Conservation (phyloP, 2,329 filamentous ascomycete species). For the Neonectria punicea region DNA sequence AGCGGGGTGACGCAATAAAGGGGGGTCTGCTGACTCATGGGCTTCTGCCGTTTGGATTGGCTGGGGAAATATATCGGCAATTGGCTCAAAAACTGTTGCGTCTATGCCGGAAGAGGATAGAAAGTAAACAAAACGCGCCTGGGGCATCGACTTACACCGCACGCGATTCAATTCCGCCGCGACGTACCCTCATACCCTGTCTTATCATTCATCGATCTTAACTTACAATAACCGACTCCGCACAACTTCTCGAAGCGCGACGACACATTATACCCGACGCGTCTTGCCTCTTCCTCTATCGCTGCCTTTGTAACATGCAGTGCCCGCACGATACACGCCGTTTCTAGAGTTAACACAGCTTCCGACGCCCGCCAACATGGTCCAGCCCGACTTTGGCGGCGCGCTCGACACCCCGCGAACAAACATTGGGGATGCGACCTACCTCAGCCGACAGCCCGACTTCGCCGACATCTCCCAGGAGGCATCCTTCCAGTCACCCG, state of each 20-base stretch:
- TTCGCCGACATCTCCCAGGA: slow-evolving; percentile 85
- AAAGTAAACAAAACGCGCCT: slow-evolving; percentile 57
- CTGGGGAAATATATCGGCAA: slow-evolving; percentile 2
- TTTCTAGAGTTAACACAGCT: slow-evolving; percentile 33
- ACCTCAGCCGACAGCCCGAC: slow-evolving; percentile 74
- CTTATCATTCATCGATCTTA: slow-evolving; percentile 34
- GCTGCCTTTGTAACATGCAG: slow-evolving; percentile 35
- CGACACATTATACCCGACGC: slow-evolving; percentile 5
- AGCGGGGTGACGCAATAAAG: slow-evolving; percentile 32
- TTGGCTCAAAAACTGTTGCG: slow-evolving; percentile 32
- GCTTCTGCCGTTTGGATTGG: slow-evolving; percentile 15
- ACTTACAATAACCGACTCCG: slow-evolving; percentile 35
- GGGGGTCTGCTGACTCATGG: slow-evolving; percentile 23
- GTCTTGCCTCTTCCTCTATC: slow-evolving; percentile 15
- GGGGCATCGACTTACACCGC: slow-evolving; percentile 30
- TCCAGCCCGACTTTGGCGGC: slow-evolving; percentile 68
- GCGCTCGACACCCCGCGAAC: slow-evolving; percentile 88
- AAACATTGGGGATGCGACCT: slow-evolving; percentile 85
- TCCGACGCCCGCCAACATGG: slow-evolving; percentile 59
- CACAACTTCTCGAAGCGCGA: slow-evolving; percentile 18
- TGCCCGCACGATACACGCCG: slow-evolving; percentile 26
- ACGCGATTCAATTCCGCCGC: slow-evolving; percentile 35
- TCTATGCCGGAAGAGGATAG: slow-evolving; percentile 49
- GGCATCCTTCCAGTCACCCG: slow-evolving; percentile 85
- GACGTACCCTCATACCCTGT: slow-evolving; percentile 26